Conservation (phyloP, 495 filamentous ascomycete species). For the Bombardia bombarda region DNA sequence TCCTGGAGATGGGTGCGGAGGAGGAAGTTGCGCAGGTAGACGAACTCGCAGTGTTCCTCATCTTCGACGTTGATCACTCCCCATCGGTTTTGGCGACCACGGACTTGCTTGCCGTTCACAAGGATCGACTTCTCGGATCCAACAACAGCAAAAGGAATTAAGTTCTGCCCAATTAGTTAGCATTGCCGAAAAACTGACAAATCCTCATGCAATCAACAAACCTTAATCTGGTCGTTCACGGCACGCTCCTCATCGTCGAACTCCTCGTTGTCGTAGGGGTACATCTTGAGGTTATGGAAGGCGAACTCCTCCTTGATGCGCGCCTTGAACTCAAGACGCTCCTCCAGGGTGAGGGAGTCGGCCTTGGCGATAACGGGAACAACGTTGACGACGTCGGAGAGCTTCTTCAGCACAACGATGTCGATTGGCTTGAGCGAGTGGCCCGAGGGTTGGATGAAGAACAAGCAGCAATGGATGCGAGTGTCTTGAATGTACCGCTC, state of each 20-base stretch:
- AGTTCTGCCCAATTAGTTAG: slow-evolving; percentile 48
- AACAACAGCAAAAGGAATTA: slow-evolving; percentile 96
- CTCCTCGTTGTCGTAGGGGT: slow-evolving; percentile 99
- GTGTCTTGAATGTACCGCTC: slow-evolving; percentile 99
- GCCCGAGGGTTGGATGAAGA: slow-evolving; percentile 98
- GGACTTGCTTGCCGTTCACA: slow-evolving; percentile 94
- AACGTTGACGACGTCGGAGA: slow-evolving; percentile 98
- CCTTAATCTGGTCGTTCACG: slow-evolving; percentile 93
- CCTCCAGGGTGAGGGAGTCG: slow-evolving; percentile 92
- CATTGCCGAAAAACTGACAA: neutral
- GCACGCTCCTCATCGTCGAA: slow-evolving; percentile 93
- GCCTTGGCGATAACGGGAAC: slow-evolving; percentile 98
- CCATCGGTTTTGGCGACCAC: slow-evolving; percentile 97
- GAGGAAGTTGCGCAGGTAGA: slow-evolving; percentile 95
- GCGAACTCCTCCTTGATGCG: slow-evolving; percentile 98
- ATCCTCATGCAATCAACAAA: slow-evolving; percentile 27
- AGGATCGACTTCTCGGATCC: slow-evolving; percentile 97
- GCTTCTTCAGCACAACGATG: slow-evolving; percentile 98
- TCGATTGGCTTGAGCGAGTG: slow-evolving; percentile 98
- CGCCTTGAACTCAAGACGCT: slow-evolving; percentile 93
- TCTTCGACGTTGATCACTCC: slow-evolving; percentile 99
- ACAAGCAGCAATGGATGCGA: slow-evolving; percentile 97
- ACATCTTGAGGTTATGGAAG: slow-evolving; percentile 99
- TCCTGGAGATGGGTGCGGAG: slow-evolving; percentile 95
- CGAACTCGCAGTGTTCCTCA: slow-evolving; percentile 98